Evolutionary conservation across 371 early-diverging fungal species (phyloP), one percentile per base, ranked within the genome.

Genomic region (Batkoa obscura): DNA sequence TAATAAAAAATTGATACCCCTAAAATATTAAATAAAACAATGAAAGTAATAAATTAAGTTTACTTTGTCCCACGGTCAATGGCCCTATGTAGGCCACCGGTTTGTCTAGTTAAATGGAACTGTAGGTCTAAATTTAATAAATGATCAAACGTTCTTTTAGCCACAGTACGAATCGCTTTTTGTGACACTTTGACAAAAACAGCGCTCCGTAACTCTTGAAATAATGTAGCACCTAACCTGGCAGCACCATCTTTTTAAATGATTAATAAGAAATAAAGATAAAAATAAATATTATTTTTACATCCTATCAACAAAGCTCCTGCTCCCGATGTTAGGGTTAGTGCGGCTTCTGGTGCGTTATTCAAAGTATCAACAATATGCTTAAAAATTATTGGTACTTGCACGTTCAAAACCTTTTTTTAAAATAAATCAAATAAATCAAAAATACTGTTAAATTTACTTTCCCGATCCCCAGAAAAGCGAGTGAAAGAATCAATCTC

Each of bases 31-130:
- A 53, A 47, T 12, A 51, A 41, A 37, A 58, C 31, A 58, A 42
- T 45, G 36, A 38, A 4, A 9, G 56, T 5, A 33, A 3, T 4
- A 37, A 2, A 57, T n/a, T 1, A 13, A 57, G 59, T 67, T 8
- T 72, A 80, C 82, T 94, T 96, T 52, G 94, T 94, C 58, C 97
- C 97, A 42, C 97, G 81, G 68, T 96, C 96, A 60, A 96, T 91
- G 23, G 96, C 93, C 10, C 96, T 76, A 47, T 85, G 84, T 36
- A 96, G 71, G 6, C 91, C 96, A 58, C 96, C 96, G 0, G 96
- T 94, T 68, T 94, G 91, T 30, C 93, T 75, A 31, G 80, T 74
- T 15, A 94, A 66, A 67, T 94, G 95, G 67, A 90, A 96, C 9
- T 74, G 72, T 58, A 90, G 72, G 57, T 94, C 95, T 46, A 94